Conservation (phyloP, 805 yeast genomes). For the Brettanomyces custersianus region DNA sequence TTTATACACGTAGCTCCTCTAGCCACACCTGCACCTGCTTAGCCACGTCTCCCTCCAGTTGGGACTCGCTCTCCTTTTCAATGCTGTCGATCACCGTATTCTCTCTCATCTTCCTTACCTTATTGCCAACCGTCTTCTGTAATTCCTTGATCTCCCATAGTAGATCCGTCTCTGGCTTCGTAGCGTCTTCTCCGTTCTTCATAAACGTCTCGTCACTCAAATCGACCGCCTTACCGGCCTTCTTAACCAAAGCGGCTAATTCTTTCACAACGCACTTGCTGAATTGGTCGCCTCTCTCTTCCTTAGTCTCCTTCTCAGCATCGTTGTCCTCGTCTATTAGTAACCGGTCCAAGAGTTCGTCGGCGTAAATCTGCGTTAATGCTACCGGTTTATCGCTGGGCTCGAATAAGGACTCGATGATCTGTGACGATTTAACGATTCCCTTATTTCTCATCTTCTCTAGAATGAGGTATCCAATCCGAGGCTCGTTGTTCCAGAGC, state of each 20-base stretch:
- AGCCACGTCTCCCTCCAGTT: too few species aligned
- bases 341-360: conserved; percentile 28
- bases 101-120: conserved; percentile 3
- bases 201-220: conserved; percentile 3
- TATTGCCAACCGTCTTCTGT: conserved; percentile 5
- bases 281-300: conserved; percentile 10
- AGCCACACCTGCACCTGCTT: too few species aligned
- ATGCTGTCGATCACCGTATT: neutral
- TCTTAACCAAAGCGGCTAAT: conserved; percentile 4
- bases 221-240: neutral
- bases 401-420: conserved; percentile 35
- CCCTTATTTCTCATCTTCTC: conserved; percentile 41
- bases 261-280: too few species aligned
- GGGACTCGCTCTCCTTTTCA: too few species aligned
- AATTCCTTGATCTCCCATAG: conserved; percentile 8
- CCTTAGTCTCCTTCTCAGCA: conserved; percentile 8
- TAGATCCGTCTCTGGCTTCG: conserved; percentile 3
- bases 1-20: too few species aligned
- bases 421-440: conserved; percentile 31
- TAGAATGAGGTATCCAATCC: conserved; percentile 52
- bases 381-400: conserved; percentile 27
- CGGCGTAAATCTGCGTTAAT: conserved; percentile 33
- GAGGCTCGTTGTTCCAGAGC: conserved; percentile 59
- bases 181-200: conserved; percentile 1
- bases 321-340: conserved; percentile 10